Conservation (phyloP, 2,329 filamentous ascomycete species). For the Orbilia quercus region DNA sequence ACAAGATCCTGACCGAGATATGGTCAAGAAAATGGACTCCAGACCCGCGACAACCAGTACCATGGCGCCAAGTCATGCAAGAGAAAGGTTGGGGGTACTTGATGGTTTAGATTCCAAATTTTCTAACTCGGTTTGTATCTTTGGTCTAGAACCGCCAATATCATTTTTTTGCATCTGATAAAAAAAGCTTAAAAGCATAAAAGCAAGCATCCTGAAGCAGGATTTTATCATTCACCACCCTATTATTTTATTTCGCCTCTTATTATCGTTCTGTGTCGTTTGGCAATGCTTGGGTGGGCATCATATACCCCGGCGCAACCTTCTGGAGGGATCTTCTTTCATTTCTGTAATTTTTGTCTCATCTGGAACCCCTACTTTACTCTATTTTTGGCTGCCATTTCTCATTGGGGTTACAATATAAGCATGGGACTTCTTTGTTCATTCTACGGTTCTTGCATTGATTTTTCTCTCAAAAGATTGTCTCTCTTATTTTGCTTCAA, state of each 20-base stretch:
- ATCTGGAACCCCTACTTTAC: not conserved
- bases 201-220: not conserved
- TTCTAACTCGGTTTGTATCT: not conserved
- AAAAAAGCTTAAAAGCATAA: not conserved
- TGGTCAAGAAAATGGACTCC: constrained; percentile 39
- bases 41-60: constrained; percentile 16
- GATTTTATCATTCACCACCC: not conserved
- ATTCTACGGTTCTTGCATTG: constrained; percentile 1
- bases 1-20: constrained; percentile 53
- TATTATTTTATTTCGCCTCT: constrained; percentile 13
- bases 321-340: constrained; percentile 27
- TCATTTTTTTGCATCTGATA: not conserved
- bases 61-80: constrained; percentile 53
- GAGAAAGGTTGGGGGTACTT: constrained; percentile 55
- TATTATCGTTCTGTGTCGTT: constrained; percentile 5
- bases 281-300: constrained; percentile 42
- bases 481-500: not conserved
- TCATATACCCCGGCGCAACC: constrained; percentile 55
- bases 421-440: constrained; percentile 21
- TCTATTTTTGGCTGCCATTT: not conserved
- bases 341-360: constrained; percentile 6
- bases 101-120: constrained; percentile 27
- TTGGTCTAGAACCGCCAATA: not conserved
- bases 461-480: not conserved
- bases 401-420: constrained; percentile 5